Conservation (phyloP, 805 yeast genomes). For the Candida vaughaniae region DNA sequence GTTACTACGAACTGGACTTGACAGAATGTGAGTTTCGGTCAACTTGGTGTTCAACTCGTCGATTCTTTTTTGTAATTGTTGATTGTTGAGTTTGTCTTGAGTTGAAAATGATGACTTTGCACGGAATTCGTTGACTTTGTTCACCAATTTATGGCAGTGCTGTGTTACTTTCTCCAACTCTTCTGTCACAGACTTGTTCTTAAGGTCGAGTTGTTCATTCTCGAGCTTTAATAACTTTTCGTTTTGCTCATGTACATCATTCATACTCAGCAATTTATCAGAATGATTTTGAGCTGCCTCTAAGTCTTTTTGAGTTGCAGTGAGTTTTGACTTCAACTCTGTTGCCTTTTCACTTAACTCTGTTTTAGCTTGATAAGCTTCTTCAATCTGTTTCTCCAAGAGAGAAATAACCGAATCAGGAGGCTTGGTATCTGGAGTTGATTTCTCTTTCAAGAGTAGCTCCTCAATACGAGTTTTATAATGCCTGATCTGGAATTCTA, state of each 20-base stretch:
- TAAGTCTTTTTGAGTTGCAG: conserved; percentile 16
- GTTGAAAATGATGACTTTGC: conserved; percentile 17
- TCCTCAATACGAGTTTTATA: conserved; percentile 29
- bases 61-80: conserved; percentile 21
- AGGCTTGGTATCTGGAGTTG: background rate
- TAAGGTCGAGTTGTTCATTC: conserved; percentile 27
- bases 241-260: conserved; percentile 29
- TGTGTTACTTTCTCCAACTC: conserved; percentile 30
- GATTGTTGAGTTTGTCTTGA: conserved; percentile 2
- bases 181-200: conserved; percentile 23
- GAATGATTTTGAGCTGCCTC: conserved; percentile 23
- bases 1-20: conserved; percentile 6
- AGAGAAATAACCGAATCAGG: conserved; percentile 20
- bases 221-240: conserved; percentile 27
- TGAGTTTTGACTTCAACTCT: background rate
- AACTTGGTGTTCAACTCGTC: conserved; percentile 26
- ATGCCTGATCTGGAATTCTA: conserved; percentile 33
- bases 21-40: conserved; percentile 22
- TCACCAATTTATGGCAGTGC: conserved; percentile 30
- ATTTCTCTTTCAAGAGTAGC: conserved; percentile 11
- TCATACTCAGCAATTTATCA: conserved; percentile 23
- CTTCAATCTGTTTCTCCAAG: conserved; percentile 34
- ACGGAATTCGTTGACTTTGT: conserved; percentile 19
- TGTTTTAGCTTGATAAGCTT: conserved; percentile 17
- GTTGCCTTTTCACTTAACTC: conserved; percentile 2